Base-by-base conservation (phyloP, 352 stramenopile genomes). In the Vaucheria bursata region DNA sequence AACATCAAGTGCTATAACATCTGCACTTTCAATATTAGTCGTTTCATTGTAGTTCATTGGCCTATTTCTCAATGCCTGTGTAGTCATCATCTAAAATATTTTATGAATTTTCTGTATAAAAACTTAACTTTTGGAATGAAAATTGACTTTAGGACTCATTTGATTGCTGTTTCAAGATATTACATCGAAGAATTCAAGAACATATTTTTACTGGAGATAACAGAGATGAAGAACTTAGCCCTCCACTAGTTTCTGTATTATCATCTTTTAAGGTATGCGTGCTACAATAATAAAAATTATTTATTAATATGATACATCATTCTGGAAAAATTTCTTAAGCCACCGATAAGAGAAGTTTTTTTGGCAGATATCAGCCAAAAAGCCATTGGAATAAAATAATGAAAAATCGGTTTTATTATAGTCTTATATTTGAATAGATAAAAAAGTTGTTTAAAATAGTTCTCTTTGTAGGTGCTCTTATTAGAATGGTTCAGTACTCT, bases 81-180 rank as follows among this genome's bases (percentile, higher is more conserved):
- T n/a, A n/a, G n/a, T n/a, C n/a, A n/a, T n/a, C n/a, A n/a, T n/a
- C n/a, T n/a, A n/a, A n/a, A n/a, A n/a, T n/a, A n/a, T n/a, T n/a
- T n/a, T n/a, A n/a, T n/a, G n/a, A n/a, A n/a, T n/a, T n/a, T n/a
- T n/a, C n/a, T n/a, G n/a, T n/a, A n/a, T n/a, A n/a, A n/a, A n/a
- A n/a, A n/a, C n/a, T n/a, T n/a, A n/a, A n/a, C n/a, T n/a, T n/a
- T n/a, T n/a, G n/a, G n/a, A n/a, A n/a, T n/a, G n/a, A n/a, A n/a
- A n/a, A n/a, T n/a, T n/a, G n/a, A n/a, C n/a, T n/a, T n/a, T n/a
- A 69, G 59, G 59, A 69, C 59, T 69, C 29, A 8, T 38, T 69
- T 18, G 59, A 69, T 38, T 4, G 4, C 5, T 6, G 6, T 18
- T 69, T 69, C 18, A 29, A 69, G 5, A 29, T 69, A 38, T 29